Conservation (phyloP, 2,329 filamentous ascomycete species). For the Dactylellina sp. region DNA sequence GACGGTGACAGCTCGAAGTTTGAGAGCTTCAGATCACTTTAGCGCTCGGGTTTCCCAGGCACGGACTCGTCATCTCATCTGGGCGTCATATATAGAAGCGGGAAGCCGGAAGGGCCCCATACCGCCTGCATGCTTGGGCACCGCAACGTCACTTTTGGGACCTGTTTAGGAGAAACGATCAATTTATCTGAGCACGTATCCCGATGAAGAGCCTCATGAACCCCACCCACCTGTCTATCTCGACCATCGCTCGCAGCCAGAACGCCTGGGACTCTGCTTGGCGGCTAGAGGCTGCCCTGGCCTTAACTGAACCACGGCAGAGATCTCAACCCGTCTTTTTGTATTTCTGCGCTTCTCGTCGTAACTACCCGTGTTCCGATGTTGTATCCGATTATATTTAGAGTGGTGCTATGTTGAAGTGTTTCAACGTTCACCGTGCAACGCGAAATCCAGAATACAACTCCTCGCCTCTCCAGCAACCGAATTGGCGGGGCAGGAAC, state of each 20-base stretch:
- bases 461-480: background rate
- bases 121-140: slow-evolving; percentile 10
- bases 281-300: slow-evolving; percentile 18
- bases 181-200: slow-evolving; percentile 37
- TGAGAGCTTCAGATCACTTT: slow-evolving; percentile 34
- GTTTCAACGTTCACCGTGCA: background rate
- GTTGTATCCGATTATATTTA: background rate
- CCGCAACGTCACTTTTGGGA: slow-evolving; percentile 30
- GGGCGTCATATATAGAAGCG: slow-evolving; percentile 46
- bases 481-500: background rate
- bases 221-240: slow-evolving; percentile 7
- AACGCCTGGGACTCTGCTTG: slow-evolving; percentile 23
- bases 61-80: too few species aligned
- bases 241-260: slow-evolving; percentile 3
- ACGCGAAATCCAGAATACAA: background rate
- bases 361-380: background rate
- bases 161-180: slow-evolving; percentile 17
- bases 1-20: slow-evolving; percentile 33
- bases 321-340: background rate
- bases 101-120: slow-evolving; percentile 38
- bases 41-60: slow-evolving; percentile 26
- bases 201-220: slow-evolving; percentile 35
- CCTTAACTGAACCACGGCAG: background rate
- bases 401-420: background rate
- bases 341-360: background rate